Evolutionary conservation across 2,329 filamentous ascomycete genomes (phyloP).

Genomic region (Zarea fungicola): DNA sequence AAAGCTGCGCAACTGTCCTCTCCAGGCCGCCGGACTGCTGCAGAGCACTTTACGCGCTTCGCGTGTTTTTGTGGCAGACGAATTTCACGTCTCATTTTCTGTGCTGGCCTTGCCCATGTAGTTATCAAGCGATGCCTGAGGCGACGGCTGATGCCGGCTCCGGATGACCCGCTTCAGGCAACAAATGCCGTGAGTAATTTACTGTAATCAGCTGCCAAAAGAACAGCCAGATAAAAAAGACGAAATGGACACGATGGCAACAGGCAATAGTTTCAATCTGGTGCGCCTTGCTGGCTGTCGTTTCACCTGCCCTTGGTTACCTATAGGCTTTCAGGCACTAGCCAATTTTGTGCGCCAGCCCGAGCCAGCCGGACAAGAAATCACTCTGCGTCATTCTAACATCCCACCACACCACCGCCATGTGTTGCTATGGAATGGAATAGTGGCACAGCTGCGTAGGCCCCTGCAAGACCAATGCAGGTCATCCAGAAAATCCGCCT

Average conservation of each 20-base stretch:
- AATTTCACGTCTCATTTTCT: no score
- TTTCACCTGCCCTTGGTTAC: no score
- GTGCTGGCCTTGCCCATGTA: no score
- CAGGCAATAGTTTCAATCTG: not conserved
- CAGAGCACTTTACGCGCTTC: not conserved
- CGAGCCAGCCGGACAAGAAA: conserved; percentile 1
- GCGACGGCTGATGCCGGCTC: not conserved
- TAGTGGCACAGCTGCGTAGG: not conserved
- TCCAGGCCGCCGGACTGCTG: not conserved
- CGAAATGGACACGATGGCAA: not conserved
- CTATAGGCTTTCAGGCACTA: not conserved
- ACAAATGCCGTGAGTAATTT: not conserved
- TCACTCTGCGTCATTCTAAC: not conserved
- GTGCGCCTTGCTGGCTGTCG: not conserved
- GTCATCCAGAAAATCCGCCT: no score
- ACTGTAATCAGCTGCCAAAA: no score
- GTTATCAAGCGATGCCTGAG: conserved; percentile 1
- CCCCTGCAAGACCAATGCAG: not conserved
- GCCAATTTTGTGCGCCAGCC: not conserved
- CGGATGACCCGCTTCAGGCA: not conserved
- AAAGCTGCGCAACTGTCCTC: conserved; percentile 3
- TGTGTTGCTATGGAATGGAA: not conserved
- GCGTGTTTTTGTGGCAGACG: no score
- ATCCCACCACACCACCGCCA: not conserved
- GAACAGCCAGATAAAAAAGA: not conserved